Evolutionary conservation across 257 asterid species (phyloP), one percentile per base, ranked within the genome.

Genomic region (Asclepias syriaca): DNA sequence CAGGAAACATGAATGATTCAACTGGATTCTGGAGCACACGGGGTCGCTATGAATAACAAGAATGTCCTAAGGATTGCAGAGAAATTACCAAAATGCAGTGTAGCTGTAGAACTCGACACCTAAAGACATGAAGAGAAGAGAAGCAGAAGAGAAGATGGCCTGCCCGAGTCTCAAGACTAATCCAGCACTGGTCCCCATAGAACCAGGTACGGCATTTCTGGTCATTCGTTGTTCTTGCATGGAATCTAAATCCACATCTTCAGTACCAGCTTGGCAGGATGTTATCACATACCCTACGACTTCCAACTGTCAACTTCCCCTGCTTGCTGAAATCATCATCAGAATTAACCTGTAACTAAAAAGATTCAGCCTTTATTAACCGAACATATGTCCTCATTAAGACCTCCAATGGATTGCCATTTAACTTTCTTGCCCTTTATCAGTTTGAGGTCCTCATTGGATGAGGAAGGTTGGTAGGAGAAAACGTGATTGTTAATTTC

Each of bases 51-150:
- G 65, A 12, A 29, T 29, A 37, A 64, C n/a, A 37, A 64, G 50
- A 46, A 46, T 32, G 1, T 72, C 15, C 5, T 3, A 13, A 18
- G 50, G 60, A 9, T 46, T 11, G 24, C 8, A 53, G 29, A 73
- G 63, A 27, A 66, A 53, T 72, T 86, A 91, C 97, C 97, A 84
- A 55, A 91, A 91, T 79, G 94, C 83, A 22, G 97, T 89, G 69
- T 89, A 91, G 86, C 77, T 84, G 80, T 88, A 87, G 87, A 89
- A 87, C 49, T 89, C 93, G 46, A 77, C 88, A 74, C 89, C 88
- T 45, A 85, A 72, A 8, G 96, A 88, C 94, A 88, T 87, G 89
- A 84, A 85, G 76, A 82, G 79, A 65, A 91, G 89, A 72, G 96
- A 86, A 34, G 88, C 84, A 13, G 89, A 80, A 68, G 96, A 84